Percentiles rank a stretch among this genome's conserved stretches.
Conservation (phyloP, 1,139 yeast species). For the Suhomyces anneliseae region DNA sequence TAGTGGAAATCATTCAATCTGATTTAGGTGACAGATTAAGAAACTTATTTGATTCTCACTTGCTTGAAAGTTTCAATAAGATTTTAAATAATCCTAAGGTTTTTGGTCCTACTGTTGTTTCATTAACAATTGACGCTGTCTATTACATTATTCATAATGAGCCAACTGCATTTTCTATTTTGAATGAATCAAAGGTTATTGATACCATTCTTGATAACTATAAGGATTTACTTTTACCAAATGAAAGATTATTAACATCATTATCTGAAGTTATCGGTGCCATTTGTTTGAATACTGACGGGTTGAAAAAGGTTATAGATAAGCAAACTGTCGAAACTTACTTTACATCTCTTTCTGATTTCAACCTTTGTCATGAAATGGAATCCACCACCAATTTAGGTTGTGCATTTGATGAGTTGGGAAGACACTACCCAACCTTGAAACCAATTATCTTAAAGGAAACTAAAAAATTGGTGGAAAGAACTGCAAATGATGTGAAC, state of each 20-base stretch:
- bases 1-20: constrained; percentile 62
- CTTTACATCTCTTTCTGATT: constrained; percentile 51
- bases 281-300: constrained; percentile 73
- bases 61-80: constrained; percentile 59
- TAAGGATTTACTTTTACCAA: constrained; percentile 51
- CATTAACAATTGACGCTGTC: constrained; percentile 65
- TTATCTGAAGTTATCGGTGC: constrained; percentile 84
- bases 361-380: constrained; percentile 48
- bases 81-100: constrained; percentile 57
- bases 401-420: constrained; percentile 72
- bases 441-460: constrained; percentile 59
- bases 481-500: constrained; percentile 20
- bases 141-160: constrained; percentile 82
- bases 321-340: constrained; percentile 47
- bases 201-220: constrained; percentile 63
- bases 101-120: constrained; percentile 72
- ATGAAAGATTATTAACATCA: constrained; percentile 58
- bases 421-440: constrained; percentile 77
- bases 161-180: constrained; percentile 82
- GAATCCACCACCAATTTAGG: constrained; percentile 55
- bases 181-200: constrained; percentile 76
- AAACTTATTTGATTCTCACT: constrained; percentile 80
- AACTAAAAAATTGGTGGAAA: constrained; percentile 46
- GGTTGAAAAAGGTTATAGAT: constrained; percentile 57
- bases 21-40: constrained; percentile 85